phyloP scores from a whole-genome alignment of 1,284 basidiomycete species.

The Phylloporus gajari region DNA sequence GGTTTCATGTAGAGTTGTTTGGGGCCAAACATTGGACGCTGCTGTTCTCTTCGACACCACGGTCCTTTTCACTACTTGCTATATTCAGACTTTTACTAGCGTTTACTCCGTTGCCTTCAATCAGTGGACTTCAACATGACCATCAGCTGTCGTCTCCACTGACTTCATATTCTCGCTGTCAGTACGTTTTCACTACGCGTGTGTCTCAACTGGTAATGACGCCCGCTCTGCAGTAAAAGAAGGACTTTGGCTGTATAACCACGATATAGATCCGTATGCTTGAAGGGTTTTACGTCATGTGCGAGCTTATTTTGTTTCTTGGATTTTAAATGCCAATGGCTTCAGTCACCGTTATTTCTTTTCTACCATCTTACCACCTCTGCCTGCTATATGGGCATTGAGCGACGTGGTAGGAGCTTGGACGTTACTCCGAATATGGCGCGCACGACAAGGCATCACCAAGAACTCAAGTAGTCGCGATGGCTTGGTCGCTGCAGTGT shows the following conservation, averaged over 20 bases:
- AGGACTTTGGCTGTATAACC: conserved; percentile 80
- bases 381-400: conserved; percentile 75
- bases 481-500: conserved; percentile 68
- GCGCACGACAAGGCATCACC: conserved; percentile 60
- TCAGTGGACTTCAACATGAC: conserved; percentile 61
- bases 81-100: conserved; percentile 61
- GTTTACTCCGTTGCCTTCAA: conserved; percentile 54
- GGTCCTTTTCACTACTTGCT: conserved; percentile 49
- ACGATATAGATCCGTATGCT: conserved; percentile 84
- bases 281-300: conserved; percentile 89
- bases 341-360: conserved; percentile 86
- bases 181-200: conserved; percentile 30
- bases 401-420: conserved; percentile 75
- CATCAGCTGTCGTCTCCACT: conserved; percentile 86
- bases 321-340: not conserved
- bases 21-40: no score
- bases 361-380: conserved; percentile 69
- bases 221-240: conserved; percentile 75
- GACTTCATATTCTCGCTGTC: conserved; percentile 73
- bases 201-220: not conserved
- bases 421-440: conserved; percentile 75
- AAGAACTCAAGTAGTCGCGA: conserved; percentile 57
- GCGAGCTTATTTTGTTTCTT: conserved; percentile 38
- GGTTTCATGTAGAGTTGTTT: no score
- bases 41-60: conserved; percentile 26